A percentile compares a stretch with the other conserved stretches of the same genome.
Evolutionary conservation across 2,329 filamentous ascomycete genomes (phyloP).

Genomic region (Hyphodiscus sp.): DNA sequence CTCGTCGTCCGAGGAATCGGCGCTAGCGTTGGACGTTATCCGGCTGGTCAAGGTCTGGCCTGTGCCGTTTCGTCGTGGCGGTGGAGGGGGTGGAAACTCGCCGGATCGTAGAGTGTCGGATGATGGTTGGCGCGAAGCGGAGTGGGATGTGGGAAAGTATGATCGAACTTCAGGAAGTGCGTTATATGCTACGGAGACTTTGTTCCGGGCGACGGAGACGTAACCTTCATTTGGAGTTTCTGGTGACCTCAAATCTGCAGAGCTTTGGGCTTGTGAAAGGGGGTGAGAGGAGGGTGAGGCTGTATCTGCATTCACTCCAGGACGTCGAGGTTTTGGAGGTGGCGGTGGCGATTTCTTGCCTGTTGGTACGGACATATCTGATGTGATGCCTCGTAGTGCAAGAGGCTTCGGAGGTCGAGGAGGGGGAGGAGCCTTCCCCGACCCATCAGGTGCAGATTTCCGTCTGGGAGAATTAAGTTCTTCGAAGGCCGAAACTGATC

Average conservation of each 20-base stretch:
- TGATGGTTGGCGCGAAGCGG: neutral
- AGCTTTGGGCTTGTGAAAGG: conserved; percentile 23
- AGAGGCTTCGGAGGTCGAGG: conserved; percentile 49
- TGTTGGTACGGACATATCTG: conserved; percentile 35
- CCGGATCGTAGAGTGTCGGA: conserved; percentile 4
- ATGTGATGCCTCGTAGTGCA: conserved; percentile 41
- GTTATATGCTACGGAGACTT: conserved; percentile 28
- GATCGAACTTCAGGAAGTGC: conserved; percentile 27
- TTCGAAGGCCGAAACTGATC: conserved; percentile 24
- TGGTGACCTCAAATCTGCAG: conserved; percentile 16
- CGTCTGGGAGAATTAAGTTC: conserved; percentile 26
- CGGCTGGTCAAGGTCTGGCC: conserved; percentile 1
- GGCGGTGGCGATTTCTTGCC: conserved; percentile 34
- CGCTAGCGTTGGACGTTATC: conserved; percentile 19
- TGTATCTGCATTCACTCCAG: conserved; percentile 4
- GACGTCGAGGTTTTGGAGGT: conserved; percentile 23
- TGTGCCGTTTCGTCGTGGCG: conserved; percentile 14
- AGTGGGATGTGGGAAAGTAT: conserved; percentile 16
- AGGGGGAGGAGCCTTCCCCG: conserved; percentile 39
- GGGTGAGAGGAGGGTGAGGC: conserved; percentile 20
- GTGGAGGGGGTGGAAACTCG: conserved; percentile 18
- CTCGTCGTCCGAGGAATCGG: conserved; percentile 26
- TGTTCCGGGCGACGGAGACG: conserved; percentile 24
- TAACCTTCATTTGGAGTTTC: conserved; percentile 19
- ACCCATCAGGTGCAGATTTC: conserved; percentile 17